Conservation (phyloP, 1,284 basidiomycete species). For the Pyrrhoderma noxium region DNA sequence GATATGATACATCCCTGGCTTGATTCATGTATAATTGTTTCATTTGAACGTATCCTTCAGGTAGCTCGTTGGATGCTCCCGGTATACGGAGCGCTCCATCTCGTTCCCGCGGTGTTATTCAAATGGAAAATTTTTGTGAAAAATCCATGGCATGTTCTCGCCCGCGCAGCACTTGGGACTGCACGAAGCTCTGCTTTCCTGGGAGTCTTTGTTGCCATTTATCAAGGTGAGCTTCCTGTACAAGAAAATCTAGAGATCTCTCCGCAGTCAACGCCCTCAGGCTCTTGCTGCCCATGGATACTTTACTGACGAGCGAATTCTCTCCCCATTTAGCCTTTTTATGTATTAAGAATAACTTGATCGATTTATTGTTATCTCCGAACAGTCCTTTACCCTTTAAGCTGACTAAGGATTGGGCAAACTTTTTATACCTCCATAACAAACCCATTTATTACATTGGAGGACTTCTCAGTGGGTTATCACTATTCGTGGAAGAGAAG, state of each 20-base stretch:
- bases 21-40: slow-evolving; percentile 61
- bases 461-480: slow-evolving; percentile 71
- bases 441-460: slow-evolving; percentile 70
- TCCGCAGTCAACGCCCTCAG: too few relatives aligned
- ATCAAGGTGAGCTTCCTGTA: slow-evolving; percentile 54
- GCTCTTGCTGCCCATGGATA: too few relatives aligned
- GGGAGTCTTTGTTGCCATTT: slow-evolving; percentile 78
- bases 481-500: slow-evolving; percentile 85
- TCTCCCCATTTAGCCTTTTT: slow-evolving; percentile 45
- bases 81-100: slow-evolving; percentile 84
- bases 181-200: slow-evolving; percentile 85
- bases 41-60: slow-evolving; percentile 68
- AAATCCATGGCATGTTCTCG: slow-evolving; percentile 57
- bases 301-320: too few relatives aligned
- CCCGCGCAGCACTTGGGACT: slow-evolving; percentile 66
- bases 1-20: slow-evolving; percentile 76
- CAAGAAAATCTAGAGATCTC: background rate
- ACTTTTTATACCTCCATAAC: slow-evolving; percentile 44
- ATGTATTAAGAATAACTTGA: slow-evolving; percentile 65
- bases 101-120: slow-evolving; percentile 81
- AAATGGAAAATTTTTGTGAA: slow-evolving; percentile 54
- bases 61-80: slow-evolving; percentile 85
- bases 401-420: slow-evolving; percentile 43
- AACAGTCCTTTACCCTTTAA: slow-evolving; percentile 26
- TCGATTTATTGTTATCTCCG: slow-evolving; percentile 39